These are phyloP conservation scores for Russula sp. DNA, from an alignment of 768 basidiomycete genomes.

Conservation along the genomic window DNA sequence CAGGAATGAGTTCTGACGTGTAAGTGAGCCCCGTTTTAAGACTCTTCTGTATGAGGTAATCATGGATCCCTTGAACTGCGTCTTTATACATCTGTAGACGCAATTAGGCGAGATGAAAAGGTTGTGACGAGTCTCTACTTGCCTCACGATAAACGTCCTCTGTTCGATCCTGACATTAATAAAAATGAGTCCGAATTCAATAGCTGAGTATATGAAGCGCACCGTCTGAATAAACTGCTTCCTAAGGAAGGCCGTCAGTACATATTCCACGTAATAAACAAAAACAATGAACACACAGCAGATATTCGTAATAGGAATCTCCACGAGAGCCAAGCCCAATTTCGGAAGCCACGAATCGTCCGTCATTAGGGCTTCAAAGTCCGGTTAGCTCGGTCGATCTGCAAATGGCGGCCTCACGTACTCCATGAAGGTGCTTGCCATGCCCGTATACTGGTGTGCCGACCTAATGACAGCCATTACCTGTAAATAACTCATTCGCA, in stretches of 20 bases:
- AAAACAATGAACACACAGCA: constrained; percentile 52
- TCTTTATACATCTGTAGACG: constrained; percentile 79
- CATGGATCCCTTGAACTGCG: constrained; percentile 78
- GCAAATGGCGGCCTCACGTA: constrained; percentile 35
- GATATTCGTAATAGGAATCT: constrained; percentile 92
- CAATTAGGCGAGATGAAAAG: neutral
- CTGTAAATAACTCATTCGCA: constrained; percentile 34
- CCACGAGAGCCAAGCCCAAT: constrained; percentile 90
- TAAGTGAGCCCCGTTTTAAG: constrained; percentile 59
- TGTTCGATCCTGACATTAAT: constrained; percentile 53
- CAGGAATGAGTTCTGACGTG: constrained; percentile 79
- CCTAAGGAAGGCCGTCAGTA: constrained; percentile 34
- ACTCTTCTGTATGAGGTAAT: constrained; percentile 67
- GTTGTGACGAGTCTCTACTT: constrained; percentile 31
- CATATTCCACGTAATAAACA: constrained; percentile 8
- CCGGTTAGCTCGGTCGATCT: neutral
- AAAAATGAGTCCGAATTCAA: constrained; percentile 16
- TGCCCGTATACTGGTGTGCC: constrained; percentile 61
- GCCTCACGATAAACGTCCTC: constrained; percentile 78
- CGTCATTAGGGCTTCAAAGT: constrained; percentile 44
- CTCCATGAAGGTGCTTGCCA: constrained; percentile 85
- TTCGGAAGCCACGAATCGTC: constrained; percentile 59
- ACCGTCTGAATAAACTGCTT: constrained; percentile 81
- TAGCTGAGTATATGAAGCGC: constrained; percentile 1
- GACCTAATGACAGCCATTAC: constrained; percentile 69